Evolutionary conservation across 768 basidiomycete genomes (phyloP).

Genomic region (Suillus alpinus): DNA sequence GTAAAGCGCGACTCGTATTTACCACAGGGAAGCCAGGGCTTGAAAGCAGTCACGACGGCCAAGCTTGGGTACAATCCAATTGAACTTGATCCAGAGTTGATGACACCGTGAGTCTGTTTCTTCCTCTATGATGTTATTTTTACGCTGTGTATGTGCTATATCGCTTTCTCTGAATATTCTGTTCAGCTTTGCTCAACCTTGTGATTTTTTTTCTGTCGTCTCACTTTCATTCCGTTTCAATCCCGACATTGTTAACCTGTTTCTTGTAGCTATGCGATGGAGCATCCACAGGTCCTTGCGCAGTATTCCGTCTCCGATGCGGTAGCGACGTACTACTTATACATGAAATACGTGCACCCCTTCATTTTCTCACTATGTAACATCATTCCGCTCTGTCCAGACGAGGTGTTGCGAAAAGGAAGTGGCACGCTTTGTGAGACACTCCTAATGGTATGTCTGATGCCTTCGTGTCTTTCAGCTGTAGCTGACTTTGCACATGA

Average conservation of each 20-base stretch:
- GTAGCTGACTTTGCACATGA: conserved; percentile 10
- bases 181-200: background rate
- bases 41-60: conserved; percentile 95
- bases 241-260: background rate
- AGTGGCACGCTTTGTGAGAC: conserved; percentile 97
- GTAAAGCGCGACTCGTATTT: conserved; percentile 98
- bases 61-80: conserved; percentile 97
- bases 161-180: background rate
- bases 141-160: background rate
- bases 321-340: conserved; percentile 98
- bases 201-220: too few relatives aligned
- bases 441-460: conserved; percentile 79
- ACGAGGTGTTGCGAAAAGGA: conserved; percentile 95
- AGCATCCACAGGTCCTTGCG: conserved; percentile 91
- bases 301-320: conserved; percentile 99
- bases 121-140: background rate
- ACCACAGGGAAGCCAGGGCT: conserved; percentile 96
- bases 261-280: conserved; percentile 79
- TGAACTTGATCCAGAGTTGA: conserved; percentile 95
- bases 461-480: background rate
- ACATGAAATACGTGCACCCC: conserved; percentile 99
- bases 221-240: background rate
- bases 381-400: conserved; percentile 95
- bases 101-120: conserved; percentile 83
- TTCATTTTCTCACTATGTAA: conserved; percentile 99